A percentile compares a stretch with the other conserved stretches of the same genome.
These are phyloP conservation scores for Mucor indicus DNA, from an alignment of 371 early-diverging fungal species.

Conservation along the genomic window DNA sequence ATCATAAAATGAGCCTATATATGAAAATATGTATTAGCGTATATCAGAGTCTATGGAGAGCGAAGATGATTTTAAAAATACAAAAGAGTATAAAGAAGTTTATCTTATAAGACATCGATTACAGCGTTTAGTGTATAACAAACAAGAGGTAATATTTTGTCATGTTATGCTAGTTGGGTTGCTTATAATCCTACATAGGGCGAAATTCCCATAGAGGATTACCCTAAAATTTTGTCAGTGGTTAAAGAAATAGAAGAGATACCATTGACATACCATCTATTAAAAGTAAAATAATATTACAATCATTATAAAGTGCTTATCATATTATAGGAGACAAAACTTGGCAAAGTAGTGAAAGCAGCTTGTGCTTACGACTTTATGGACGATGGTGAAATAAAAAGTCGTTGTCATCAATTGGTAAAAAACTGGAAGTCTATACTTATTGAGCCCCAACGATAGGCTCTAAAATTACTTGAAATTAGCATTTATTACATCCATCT, in stretches of 20 bases:
- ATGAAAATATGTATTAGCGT: slow-evolving; percentile 16
- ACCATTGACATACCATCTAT: slow-evolving; percentile 38
- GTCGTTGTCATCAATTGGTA: slow-evolving; percentile 41
- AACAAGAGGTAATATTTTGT: slow-evolving; percentile 48
- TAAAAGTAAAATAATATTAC: slow-evolving; percentile 30
- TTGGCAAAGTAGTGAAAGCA: slow-evolving; percentile 49
- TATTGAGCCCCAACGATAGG: slow-evolving; percentile 19
- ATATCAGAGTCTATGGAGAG: slow-evolving; percentile 33
- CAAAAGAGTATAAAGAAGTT: slow-evolving; percentile 30
- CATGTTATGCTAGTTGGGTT: too few species aligned
- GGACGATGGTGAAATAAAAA: slow-evolving; percentile 28
- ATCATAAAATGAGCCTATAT: slow-evolving; percentile 32
- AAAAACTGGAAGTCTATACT: slow-evolving; percentile 33
- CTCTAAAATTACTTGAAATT: too few species aligned
- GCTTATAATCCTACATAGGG: too few species aligned
- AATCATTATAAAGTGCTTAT: too few species aligned
- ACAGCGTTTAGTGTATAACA: slow-evolving; percentile 47
- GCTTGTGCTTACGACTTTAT: slow-evolving; percentile 40
- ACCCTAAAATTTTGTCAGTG: slow-evolving; percentile 36
- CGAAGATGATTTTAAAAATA: slow-evolving; percentile 17
- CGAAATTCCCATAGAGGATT: slow-evolving; percentile 45
- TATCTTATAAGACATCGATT: slow-evolving; percentile 41
- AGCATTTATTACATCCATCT: too few species aligned
- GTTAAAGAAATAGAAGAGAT: slow-evolving; percentile 44
- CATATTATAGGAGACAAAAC: slow-evolving; percentile 50